These are phyloP conservation scores for Linnemannia schmuckeri DNA, from an alignment of 192 early-diverging fungal genomes.

Conservation along the genomic window DNA sequence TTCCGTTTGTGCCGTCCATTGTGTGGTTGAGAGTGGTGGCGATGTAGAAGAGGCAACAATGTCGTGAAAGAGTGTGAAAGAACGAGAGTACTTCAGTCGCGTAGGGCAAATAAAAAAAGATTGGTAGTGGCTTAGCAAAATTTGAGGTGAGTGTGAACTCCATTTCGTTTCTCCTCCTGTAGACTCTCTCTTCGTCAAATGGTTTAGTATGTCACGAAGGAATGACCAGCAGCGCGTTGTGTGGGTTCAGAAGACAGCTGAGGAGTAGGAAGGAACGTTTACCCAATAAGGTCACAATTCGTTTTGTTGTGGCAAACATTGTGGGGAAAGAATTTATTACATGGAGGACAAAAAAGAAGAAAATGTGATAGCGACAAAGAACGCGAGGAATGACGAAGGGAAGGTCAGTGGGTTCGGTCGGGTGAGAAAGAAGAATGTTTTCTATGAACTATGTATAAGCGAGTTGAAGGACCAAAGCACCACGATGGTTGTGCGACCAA, in stretches of 20 bases:
- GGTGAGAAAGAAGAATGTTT: neutral
- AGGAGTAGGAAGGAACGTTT: neutral
- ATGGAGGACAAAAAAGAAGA: neutral
- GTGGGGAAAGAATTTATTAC: neutral
- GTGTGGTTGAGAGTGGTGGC: neutral
- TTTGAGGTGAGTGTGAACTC: no score
- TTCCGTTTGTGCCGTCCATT: slow-evolving; percentile 50
- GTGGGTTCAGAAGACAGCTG: neutral
- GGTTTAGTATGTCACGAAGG: neutral
- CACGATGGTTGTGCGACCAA: neutral
- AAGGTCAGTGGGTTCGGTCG: neutral
- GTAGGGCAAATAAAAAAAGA: neutral
- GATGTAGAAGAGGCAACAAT: neutral
- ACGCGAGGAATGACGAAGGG: neutral
- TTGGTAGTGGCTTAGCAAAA: neutral
- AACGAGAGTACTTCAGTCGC: neutral
- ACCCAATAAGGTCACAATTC: neutral
- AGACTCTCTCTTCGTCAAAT: no score
- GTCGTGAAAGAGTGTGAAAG: neutral
- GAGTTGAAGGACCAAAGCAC: neutral
- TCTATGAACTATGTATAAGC: neutral
- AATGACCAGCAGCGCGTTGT: neutral
- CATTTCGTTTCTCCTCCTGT: neutral
- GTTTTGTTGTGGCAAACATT: neutral
- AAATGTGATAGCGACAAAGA: neutral